Conservation (phyloP, 371 early-diverging fungal species). For the Fennellomyces sp. region DNA sequence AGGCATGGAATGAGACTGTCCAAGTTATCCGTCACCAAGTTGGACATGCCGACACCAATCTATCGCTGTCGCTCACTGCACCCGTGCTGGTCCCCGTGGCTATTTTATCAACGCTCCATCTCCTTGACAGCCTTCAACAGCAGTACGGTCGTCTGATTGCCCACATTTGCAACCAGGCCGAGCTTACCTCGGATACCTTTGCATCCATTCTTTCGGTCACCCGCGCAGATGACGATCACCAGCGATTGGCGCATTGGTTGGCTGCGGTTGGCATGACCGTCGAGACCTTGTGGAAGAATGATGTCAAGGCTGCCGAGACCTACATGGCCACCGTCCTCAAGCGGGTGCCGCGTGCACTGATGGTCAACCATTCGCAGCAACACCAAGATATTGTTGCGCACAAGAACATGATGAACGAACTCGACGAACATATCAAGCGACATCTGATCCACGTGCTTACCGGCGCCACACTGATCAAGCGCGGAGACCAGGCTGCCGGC, state of each 20-base stretch:
- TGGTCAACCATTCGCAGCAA: constrained; percentile 5
- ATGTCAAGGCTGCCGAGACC: constrained; percentile 20
- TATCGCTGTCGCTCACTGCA: constrained; percentile 29
- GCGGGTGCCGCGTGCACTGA: constrained; percentile 31
- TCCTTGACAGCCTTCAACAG: constrained; percentile 27
- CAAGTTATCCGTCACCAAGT: constrained; percentile 24
- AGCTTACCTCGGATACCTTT: constrained; percentile 2
- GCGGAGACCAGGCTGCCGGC: constrained; percentile 22
- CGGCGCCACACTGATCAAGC: constrained; percentile 29
- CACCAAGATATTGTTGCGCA: constrained; percentile 10
- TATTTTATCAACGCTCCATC: constrained; percentile 34
- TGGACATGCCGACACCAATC: neutral
- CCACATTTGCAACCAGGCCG: neutral
- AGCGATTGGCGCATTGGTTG: constrained; percentile 25
- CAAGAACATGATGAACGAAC: constrained; percentile 17
- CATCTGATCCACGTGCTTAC: constrained; percentile 29
- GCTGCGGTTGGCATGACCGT: constrained; percentile 12
- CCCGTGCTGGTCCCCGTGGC: constrained; percentile 41
- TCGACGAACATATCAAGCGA: constrained; percentile 30
- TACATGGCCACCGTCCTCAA: constrained; percentile 21
- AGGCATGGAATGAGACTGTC: constrained; percentile 33
- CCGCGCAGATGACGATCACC: constrained; percentile 17
- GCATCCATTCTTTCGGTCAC: constrained; percentile 7
- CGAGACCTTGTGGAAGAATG: constrained; percentile 15
- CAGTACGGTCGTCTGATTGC: constrained; percentile 26